Conservation (phyloP, 116 monocot genomes). For the Phalaenopsis hybrid region DNA sequence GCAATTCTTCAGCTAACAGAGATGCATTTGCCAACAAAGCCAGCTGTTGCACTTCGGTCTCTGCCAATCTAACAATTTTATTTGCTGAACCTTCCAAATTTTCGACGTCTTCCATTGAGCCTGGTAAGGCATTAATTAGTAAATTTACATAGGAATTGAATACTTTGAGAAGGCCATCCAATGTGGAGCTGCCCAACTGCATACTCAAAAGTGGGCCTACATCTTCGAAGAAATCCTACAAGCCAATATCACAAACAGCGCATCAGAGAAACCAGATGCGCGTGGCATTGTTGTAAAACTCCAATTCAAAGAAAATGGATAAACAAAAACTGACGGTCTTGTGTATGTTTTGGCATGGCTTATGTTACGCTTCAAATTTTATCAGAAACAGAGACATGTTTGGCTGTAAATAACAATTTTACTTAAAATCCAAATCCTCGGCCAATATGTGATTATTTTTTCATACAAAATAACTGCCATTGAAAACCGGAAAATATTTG, state of each 20-base stretch:
- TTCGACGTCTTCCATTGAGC: conserved; percentile 81
- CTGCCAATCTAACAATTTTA: conserved; percentile 84
- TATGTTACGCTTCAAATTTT: neutral
- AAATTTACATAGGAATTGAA: conserved; percentile 78
- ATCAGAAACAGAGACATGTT: neutral
- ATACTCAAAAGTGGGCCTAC: conserved; percentile 86
- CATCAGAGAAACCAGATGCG: neutral
- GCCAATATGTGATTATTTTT: neutral
- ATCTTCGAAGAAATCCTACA: conserved; percentile 97
- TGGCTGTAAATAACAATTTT: neutral
- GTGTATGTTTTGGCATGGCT: neutral
- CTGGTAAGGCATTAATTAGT: conserved; percentile 79
- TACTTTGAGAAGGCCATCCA: conserved; percentile 84
- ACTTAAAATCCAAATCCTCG: neutral
- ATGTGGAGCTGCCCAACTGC: conserved; percentile 76
- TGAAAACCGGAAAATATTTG: neutral
- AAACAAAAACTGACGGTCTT: neutral
- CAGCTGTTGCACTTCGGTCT: conserved; percentile 81
- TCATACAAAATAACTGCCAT: neutral
- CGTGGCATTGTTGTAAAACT: neutral
- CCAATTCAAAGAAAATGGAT: neutral
- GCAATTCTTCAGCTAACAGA: conserved; percentile 82
- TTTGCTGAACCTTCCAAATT: conserved; percentile 63
- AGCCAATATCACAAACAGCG: conserved; percentile 3
- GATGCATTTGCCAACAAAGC: conserved; percentile 97